Evolutionary conservation across 2,329 filamentous ascomycete genomes (phyloP).

Genomic region (Cercospora nicotianae): DNA sequence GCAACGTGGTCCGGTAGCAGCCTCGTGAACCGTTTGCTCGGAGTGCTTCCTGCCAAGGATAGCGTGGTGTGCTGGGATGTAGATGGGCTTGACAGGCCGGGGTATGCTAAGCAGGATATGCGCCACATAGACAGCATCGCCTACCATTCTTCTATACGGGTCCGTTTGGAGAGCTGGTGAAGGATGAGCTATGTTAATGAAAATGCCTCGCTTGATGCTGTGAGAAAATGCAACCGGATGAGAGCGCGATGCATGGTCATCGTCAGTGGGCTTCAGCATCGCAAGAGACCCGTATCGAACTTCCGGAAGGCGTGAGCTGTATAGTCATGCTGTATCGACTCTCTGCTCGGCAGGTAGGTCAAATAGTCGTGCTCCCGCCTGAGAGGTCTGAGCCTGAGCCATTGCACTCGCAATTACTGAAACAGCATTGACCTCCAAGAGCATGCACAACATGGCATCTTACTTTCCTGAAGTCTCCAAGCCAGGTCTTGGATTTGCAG

Average conservation of each 20-base stretch:
- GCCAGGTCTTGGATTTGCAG: slow-evolving; percentile 7
- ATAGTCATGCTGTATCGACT: background rate
- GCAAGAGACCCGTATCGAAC: background rate
- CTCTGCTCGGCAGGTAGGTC: background rate
- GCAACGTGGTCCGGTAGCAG: background rate
- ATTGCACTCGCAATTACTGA: background rate
- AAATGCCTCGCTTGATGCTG: background rate
- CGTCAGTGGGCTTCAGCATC: background rate
- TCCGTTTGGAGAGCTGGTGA: background rate
- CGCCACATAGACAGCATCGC: background rate
- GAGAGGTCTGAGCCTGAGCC: background rate
- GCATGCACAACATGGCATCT: background rate
- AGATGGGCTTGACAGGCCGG: background rate
- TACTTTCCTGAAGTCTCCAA: background rate
- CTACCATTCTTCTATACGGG: background rate
- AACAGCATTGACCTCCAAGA: background rate
- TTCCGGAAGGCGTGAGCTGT: background rate
- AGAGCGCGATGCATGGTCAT: background rate
- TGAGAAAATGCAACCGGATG: background rate
- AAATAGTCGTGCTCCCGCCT: background rate
- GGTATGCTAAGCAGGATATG: background rate
- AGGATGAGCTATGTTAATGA: background rate
- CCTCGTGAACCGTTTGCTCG: background rate
- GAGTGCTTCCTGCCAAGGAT: background rate
- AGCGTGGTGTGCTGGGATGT: background rate